Percentiles rank a stretch among this genome's conserved stretches.
Conservation (phyloP, 768 basidiomycete genomes). For the Boletus coccyginus region DNA sequence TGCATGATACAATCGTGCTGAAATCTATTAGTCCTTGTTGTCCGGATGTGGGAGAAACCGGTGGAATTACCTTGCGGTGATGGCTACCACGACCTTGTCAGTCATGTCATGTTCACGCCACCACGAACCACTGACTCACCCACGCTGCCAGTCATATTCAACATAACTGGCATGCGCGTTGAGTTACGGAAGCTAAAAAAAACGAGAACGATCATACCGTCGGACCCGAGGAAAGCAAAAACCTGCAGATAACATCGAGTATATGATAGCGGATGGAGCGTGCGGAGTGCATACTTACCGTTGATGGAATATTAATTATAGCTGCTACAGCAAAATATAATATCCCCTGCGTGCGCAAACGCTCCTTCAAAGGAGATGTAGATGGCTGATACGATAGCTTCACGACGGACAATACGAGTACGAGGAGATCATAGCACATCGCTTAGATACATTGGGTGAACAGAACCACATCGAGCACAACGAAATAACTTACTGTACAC, state of each 20-base stretch:
- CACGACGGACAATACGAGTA: constrained; percentile 14
- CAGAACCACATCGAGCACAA: background rate
- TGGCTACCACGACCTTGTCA: constrained; percentile 6
- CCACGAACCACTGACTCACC: background rate
- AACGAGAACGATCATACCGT: background rate
- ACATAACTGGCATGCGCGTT: background rate
- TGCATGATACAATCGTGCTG: constrained; percentile 16
- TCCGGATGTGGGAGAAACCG: background rate
- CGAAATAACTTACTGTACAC: constrained; percentile 15
- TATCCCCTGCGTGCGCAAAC: constrained; percentile 17
- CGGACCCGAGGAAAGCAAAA: constrained; percentile 2
- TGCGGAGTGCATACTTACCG: background rate
- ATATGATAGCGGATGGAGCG: too few species aligned
- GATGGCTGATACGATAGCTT: constrained; percentile 13
- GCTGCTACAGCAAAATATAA: constrained; percentile 13
- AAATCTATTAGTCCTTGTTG: background rate
- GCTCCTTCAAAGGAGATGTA: constrained; percentile 8
- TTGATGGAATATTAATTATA: constrained; percentile 8
- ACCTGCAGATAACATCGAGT: constrained; percentile 1
- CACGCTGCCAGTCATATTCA: background rate
- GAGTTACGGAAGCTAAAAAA: background rate
- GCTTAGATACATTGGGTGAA: constrained; percentile 10
- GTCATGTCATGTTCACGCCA: background rate
- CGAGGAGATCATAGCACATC: constrained; percentile 18
- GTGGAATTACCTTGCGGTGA: constrained; percentile 10